Conservation (phyloP, 495 filamentous ascomycete genomes). For the Immersiella caudata region DNA sequence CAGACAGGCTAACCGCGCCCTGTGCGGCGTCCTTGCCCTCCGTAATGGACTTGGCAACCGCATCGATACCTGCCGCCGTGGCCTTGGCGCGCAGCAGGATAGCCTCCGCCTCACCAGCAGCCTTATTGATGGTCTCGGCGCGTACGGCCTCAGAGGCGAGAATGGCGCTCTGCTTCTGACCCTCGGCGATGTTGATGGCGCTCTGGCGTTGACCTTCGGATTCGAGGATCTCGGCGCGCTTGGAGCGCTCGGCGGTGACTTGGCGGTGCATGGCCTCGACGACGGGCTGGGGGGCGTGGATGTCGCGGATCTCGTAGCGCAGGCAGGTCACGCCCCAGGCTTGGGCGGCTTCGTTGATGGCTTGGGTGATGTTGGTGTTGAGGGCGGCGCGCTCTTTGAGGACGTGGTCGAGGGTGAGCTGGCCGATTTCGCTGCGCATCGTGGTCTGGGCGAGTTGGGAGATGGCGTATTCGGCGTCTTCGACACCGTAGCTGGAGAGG, state of each 20-base stretch:
- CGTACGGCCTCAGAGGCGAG: constrained; percentile 91
- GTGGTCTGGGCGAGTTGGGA: constrained; percentile 97
- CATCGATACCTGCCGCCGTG: constrained; percentile 84
- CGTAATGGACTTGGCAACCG: constrained; percentile 73
- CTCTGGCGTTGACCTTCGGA: constrained; percentile 93
- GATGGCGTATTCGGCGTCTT: constrained; percentile 98
- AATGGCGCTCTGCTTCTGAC: constrained; percentile 92
- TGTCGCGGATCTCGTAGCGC: constrained; percentile 97
- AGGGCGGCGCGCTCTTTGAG: constrained; percentile 93
- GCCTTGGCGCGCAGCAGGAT: constrained; percentile 84
- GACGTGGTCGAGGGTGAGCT: constrained; percentile 94
- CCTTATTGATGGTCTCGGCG: constrained; percentile 88
- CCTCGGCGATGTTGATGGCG: constrained; percentile 98
- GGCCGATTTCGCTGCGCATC: constrained; percentile 97
- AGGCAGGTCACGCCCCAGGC: constrained; percentile 96
- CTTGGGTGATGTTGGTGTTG: constrained; percentile 95
- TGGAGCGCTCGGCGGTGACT: constrained; percentile 93
- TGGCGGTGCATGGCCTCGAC: constrained; percentile 98
- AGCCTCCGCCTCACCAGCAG: constrained; percentile 88
- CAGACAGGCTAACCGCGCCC: constrained; percentile 77
- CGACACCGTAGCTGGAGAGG: constrained; percentile 85
- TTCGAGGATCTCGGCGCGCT: constrained; percentile 95
- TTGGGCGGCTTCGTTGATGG: constrained; percentile 96
- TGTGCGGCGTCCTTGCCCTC: constrained; percentile 74
- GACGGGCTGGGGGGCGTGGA: constrained; percentile 90